Percentiles rank a stretch among this genome's conserved stretches.
These are phyloP conservation scores for Hirsutella rhossiliensis DNA, from an alignment of 2,329 filamentous ascomycete species.

Conservation along the genomic window DNA sequence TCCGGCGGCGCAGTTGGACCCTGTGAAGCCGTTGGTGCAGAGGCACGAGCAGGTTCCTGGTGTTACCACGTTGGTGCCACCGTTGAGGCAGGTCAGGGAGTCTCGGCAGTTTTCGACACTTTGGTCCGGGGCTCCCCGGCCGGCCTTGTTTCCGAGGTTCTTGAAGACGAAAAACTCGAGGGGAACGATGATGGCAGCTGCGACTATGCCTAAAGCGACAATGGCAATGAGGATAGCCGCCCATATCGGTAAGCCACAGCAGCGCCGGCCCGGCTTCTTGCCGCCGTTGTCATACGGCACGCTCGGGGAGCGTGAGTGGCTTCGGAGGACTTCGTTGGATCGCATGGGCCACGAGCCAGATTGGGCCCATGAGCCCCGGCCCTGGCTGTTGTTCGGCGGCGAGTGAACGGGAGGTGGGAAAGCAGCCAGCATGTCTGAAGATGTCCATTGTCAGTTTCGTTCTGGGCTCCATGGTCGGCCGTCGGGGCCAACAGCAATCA, in stretches of 20 bases:
- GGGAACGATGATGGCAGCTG: constrained; percentile 74
- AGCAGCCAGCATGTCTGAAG: constrained; percentile 52
- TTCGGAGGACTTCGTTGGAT: constrained; percentile 9
- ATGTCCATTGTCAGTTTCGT: neutral
- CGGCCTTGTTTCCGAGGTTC: constrained; percentile 25
- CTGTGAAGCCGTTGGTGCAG: constrained; percentile 78
- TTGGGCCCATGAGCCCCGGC: constrained; percentile 33
- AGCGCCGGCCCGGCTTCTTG: constrained; percentile 41
- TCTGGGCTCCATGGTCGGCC: neutral
- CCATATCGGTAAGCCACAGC: constrained; percentile 78
- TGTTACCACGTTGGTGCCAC: constrained; percentile 62
- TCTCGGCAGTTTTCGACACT: constrained; percentile 42
- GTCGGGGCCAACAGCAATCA: neutral
- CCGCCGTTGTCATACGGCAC: constrained; percentile 10
- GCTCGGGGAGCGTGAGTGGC: constrained; percentile 5
- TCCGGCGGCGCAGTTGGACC: constrained; percentile 35
- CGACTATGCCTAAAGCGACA: constrained; percentile 58
- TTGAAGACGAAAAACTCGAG: constrained; percentile 51
- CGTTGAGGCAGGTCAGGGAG: constrained; percentile 60
- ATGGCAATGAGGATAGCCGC: constrained; percentile 56
- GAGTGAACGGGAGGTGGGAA: constrained; percentile 50
- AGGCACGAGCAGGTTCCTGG: constrained; percentile 68
- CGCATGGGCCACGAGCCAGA: constrained; percentile 37
- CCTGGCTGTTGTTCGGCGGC: constrained; percentile 26
- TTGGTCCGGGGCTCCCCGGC: constrained; percentile 22